These are phyloP conservation scores for Vigna nakashimae DNA, from an alignment of 306 rosid species.

Conservation along the genomic window DNA sequence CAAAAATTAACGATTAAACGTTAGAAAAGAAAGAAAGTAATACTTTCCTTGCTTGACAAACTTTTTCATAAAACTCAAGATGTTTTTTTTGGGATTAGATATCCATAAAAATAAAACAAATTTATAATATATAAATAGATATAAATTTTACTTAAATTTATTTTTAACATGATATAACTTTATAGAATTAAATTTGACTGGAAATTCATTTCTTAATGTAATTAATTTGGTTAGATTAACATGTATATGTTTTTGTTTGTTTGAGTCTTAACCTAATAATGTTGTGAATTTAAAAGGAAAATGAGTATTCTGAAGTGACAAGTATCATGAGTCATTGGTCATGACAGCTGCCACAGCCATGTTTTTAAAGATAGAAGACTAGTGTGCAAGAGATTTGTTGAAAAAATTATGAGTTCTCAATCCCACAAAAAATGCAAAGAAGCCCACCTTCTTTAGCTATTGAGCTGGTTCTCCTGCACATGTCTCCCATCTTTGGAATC, in stretches of 20 bases:
- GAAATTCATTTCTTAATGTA: too few species aligned
- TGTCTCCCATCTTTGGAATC: constrained; percentile 15
- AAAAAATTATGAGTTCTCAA: constrained; percentile 6
- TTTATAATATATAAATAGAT: too few species aligned
- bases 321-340: background rate
- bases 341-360: constrained; percentile 21
- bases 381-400: background rate
- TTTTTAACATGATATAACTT: too few species aligned
- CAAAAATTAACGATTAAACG: background rate
- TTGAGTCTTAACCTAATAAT: background rate
- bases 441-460: constrained; percentile 17
- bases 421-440: constrained; percentile 14
- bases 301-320: background rate
- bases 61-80: background rate
- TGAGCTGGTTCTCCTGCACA: constrained; percentile 21
- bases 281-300: background rate
- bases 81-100: too few species aligned
- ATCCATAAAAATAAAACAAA: too few species aligned
- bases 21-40: background rate
- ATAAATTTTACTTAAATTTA: too few species aligned
- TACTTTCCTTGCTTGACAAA: background rate
- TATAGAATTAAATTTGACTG: too few species aligned
- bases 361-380: background rate
- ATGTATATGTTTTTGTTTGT: background rate
- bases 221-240: background rate